Percentiles rank a stretch among this genome's conserved stretches.
These are phyloP conservation scores for Otatea glauca DNA, from an alignment of 176 grass and related monocot species.

Conservation along the genomic window DNA sequence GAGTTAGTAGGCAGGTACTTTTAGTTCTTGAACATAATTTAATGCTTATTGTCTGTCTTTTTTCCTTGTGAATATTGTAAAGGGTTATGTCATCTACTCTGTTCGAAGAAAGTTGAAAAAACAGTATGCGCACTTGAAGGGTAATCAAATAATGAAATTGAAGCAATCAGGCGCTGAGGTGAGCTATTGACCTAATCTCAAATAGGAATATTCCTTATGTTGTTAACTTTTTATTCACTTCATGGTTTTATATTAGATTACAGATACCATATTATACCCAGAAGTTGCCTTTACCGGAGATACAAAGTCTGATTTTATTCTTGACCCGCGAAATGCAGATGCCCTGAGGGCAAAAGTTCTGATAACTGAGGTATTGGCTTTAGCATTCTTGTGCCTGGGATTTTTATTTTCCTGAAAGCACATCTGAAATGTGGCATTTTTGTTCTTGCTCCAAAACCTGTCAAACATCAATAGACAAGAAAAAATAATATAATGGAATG, in stretches of 20 bases:
- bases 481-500: background rate
- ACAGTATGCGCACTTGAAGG: constrained; percentile 84
- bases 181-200: constrained; percentile 29
- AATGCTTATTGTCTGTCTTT: constrained; percentile 9
- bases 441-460: background rate
- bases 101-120: constrained; percentile 86
- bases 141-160: constrained; percentile 84
- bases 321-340: constrained; percentile 91
- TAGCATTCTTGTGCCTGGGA: background rate
- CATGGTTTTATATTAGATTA: constrained; percentile 62
- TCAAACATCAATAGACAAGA: background rate
- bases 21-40: background rate
- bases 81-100: constrained; percentile 96
- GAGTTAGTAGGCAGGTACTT: background rate
- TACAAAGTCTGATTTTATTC: constrained; percentile 91
- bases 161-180: constrained; percentile 83
- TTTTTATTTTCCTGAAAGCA: constrained; percentile 5
- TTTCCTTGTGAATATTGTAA: background rate
- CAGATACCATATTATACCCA: constrained; percentile 79
- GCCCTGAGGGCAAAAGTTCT: constrained; percentile 90
- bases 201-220: constrained; percentile 22
- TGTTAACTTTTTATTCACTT: constrained; percentile 37
- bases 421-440: background rate
- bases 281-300: constrained; percentile 97
- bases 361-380: constrained; percentile 79